These are phyloP conservation scores for Sarocladiaceae sp. DNA, from an alignment of 2,329 filamentous ascomycete species.

Conservation along the genomic window DNA sequence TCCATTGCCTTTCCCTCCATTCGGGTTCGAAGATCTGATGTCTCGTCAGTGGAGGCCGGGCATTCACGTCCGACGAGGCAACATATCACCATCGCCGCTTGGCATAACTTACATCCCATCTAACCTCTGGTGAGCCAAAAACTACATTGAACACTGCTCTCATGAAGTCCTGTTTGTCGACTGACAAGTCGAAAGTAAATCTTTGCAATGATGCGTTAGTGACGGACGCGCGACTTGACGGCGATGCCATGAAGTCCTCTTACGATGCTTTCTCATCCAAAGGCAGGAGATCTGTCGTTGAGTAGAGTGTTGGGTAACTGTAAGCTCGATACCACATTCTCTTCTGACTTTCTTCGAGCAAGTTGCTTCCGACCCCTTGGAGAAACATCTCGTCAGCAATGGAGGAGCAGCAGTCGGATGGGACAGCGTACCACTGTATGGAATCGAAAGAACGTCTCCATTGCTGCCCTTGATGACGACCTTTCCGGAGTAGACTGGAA, in stretches of 20 bases:
- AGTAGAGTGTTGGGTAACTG: not conserved
- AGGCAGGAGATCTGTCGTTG: not conserved
- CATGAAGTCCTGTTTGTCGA: slow-evolving; percentile 14
- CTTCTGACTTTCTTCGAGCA: not conserved
- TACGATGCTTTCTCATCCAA: slow-evolving; percentile 6
- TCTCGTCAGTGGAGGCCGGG: no score
- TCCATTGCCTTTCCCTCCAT: slow-evolving; percentile 7
- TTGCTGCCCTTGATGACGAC: slow-evolving; percentile 22
- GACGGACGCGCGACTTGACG: not conserved
- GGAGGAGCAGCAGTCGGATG: no score
- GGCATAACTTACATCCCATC: slow-evolving; percentile 10
- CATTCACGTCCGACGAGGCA: no score
- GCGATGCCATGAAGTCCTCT: not conserved
- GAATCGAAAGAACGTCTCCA: slow-evolving; percentile 23
- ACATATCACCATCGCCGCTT: no score
- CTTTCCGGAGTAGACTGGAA: slow-evolving; percentile 29
- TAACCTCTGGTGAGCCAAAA: slow-evolving; percentile 10
- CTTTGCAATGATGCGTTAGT: not conserved
- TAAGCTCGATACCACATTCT: slow-evolving; percentile 3
- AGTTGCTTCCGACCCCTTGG: slow-evolving; percentile 15
- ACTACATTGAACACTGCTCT: slow-evolving; percentile 8
- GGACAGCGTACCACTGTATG: slow-evolving; percentile 20
- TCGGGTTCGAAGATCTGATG: slow-evolving; percentile 3
- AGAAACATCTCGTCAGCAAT: no score
- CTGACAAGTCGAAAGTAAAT: slow-evolving; percentile 12